Conservation (phyloP, 768 basidiomycete genomes). For the Floccularia luteovirens region DNA sequence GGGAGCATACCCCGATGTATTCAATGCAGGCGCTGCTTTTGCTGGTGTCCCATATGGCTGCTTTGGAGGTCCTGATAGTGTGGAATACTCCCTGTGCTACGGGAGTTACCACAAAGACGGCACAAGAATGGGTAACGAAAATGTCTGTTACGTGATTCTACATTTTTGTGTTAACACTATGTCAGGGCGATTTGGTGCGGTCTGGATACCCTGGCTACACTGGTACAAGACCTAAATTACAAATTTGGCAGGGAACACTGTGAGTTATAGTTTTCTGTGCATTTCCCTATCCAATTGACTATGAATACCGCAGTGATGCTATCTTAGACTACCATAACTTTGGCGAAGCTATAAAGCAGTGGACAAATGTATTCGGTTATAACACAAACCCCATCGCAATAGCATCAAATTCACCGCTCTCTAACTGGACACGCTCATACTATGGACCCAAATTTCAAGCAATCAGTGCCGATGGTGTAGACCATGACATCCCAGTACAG, state of each 20-base stretch:
- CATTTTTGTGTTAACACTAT: too few species aligned
- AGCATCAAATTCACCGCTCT: slow-evolving; percentile 27
- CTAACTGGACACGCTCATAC: slow-evolving; percentile 37
- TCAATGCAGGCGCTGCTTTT: slow-evolving; percentile 37
- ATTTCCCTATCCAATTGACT: not conserved
- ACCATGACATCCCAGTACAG: slow-evolving; percentile 46
- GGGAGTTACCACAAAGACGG: slow-evolving; percentile 34
- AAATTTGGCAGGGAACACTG: slow-evolving; percentile 50
- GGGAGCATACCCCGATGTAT: slow-evolving; percentile 48
- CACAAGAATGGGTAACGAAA: slow-evolving; percentile 35
- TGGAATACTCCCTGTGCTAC: slow-evolving; percentile 43
- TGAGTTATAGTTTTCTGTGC: slow-evolving; percentile 8
- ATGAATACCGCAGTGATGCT: slow-evolving; percentile 27
- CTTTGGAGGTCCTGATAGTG: slow-evolving; percentile 36
- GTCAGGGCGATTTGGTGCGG: slow-evolving; percentile 34
- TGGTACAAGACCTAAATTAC: slow-evolving; percentile 40
- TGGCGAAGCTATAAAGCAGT: slow-evolving; percentile 45
- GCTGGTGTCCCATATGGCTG: slow-evolving; percentile 52
- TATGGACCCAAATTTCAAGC: slow-evolving; percentile 44
- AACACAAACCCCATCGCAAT: slow-evolving; percentile 30
- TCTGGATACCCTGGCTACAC: slow-evolving; percentile 45
- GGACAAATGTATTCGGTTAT: slow-evolving; percentile 47
- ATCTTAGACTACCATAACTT: slow-evolving; percentile 45
- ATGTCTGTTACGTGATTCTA: not conserved
- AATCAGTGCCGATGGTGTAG: slow-evolving; percentile 38